Evolutionary conservation across 1,284 basidiomycete species (phyloP), one percentile per base, ranked within the genome.

Genomic region (Prillingera fragicola): DNA sequence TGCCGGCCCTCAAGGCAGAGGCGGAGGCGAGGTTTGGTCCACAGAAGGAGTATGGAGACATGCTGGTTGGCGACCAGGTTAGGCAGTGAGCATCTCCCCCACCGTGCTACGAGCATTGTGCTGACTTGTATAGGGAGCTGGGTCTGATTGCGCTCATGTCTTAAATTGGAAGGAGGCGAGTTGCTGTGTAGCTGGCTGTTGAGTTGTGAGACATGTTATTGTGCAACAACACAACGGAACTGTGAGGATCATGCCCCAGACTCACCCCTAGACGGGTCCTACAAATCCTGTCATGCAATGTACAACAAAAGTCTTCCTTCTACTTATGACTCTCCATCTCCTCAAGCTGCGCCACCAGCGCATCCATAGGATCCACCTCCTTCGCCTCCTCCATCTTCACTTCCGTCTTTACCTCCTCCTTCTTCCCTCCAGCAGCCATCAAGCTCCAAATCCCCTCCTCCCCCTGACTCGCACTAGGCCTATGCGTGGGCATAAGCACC

Each of bases 31-130:
- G 61, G 7, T 69, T 68, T 49, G 70, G 67, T 13, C 47, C 56
- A 6, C 66, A 73, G 40, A 68, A 68, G 25, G 75, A 73, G 2
- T 91, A 91, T 57, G 77, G 80, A 41, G 76, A 78, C 3, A 84
- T 90, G 81, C 84, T 87, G 61, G 88, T 89, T 33, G 87, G 87
- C 8, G 78, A 85, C 59, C 86, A 89, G 60, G 87, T 90, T 17
- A 80, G 82, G 60, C 82, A 81, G 87, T 88, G 57, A 64, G 83
- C 71, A 2, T 8, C n/a, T n/a, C n/a, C n/a, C n/a, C n/a, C n/a
- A n/a, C n/a, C n/a, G n/a, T n/a, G n/a, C n/a, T n/a, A n/a, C n/a
- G n/a, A n/a, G n/a, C n/a, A n/a, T n/a, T n/a, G n/a, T n/a, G n/a
- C n/a, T 33, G n/a, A 32, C 24, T 33, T 19, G 27, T 15, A 8